A percentile compares a stretch with the other conserved stretches of the same genome.
These are phyloP conservation scores for Penicillium lagena DNA, from an alignment of 495 filamentous ascomycete genomes.

Conservation along the genomic window DNA sequence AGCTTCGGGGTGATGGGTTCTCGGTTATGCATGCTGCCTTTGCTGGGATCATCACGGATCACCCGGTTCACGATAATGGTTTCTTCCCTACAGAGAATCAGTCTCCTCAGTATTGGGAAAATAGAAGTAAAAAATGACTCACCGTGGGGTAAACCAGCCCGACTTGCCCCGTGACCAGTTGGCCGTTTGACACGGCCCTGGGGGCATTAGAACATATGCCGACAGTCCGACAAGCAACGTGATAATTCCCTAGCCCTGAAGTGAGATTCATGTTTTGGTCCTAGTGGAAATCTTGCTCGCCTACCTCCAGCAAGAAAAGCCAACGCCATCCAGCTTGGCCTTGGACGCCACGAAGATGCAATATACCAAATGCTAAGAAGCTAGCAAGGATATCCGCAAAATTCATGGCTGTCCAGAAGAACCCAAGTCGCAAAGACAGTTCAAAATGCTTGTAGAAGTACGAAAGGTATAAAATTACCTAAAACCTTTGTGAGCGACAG, in stretches of 20 bases:
- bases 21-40: constrained; percentile 55
- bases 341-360: constrained; percentile 31
- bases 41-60: constrained; percentile 57
- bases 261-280: no score
- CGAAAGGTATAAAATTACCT: constrained; percentile 53
- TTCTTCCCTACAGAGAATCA: constrained; percentile 47
- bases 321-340: constrained; percentile 29
- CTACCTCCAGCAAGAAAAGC: constrained; percentile 48
- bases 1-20: constrained; percentile 36
- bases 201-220: no score
- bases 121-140: no score
- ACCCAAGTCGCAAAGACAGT: constrained; percentile 50
- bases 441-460: constrained; percentile 63
- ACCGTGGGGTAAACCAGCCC: constrained; percentile 53
- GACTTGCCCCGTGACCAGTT: constrained; percentile 27
- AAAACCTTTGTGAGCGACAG: no score
- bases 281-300: no score
- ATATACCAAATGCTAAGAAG: constrained; percentile 39
- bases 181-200: no score
- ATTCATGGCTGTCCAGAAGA: constrained; percentile 59
- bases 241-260: constrained; percentile 21
- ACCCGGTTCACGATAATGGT: constrained; percentile 56
- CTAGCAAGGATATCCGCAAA: constrained; percentile 37
- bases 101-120: no score
- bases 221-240: constrained; percentile 44